These are phyloP conservation scores for Eryngium alpinum DNA, from an alignment of 140 eudicot genomes.

Conservation along the genomic window DNA sequence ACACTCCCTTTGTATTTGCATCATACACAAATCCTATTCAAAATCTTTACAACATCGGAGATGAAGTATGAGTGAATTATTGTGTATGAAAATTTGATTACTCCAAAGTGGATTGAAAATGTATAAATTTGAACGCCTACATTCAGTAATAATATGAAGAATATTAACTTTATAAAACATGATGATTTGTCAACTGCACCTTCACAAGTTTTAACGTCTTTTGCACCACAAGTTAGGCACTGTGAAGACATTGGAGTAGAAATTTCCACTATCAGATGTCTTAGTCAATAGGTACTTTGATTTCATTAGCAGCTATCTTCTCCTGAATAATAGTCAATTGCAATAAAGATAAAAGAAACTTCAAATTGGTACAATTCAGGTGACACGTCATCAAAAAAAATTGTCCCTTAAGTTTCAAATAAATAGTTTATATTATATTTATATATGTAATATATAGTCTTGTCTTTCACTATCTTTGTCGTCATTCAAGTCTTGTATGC, in stretches of 20 bases:
- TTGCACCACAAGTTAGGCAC: slow-evolving; percentile 82
- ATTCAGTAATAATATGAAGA: slow-evolving; percentile 2
- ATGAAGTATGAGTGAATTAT: slow-evolving; percentile 73
- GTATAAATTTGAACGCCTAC: neutral
- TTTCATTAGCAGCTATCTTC: slow-evolving; percentile 47
- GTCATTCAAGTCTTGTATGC: too few relatives aligned
- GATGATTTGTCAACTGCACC: slow-evolving; percentile 32
- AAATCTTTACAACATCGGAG: slow-evolving; percentile 58
- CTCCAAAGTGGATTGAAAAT: slow-evolving; percentile 76
- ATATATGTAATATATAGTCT: too few relatives aligned
- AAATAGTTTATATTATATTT: too few relatives aligned
- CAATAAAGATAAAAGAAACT: neutral
- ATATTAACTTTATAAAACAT: neutral
- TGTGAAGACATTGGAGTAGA: slow-evolving; percentile 56
- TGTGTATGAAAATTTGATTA: slow-evolving; percentile 62
- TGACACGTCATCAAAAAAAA: too few relatives aligned
- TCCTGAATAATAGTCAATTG: slow-evolving; percentile 32
- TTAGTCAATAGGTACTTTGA: slow-evolving; percentile 49
- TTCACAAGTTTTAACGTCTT: slow-evolving; percentile 57
- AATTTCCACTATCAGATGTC: slow-evolving; percentile 70
- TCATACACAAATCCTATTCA: slow-evolving; percentile 80
- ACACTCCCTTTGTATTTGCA: slow-evolving; percentile 54
- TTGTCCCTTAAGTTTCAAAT: too few relatives aligned
- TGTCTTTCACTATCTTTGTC: too few relatives aligned
- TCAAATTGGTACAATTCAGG: too few relatives aligned